Evolutionary conservation across 2,329 filamentous ascomycete genomes (phyloP).

Genomic region (Fusarium keratoplasticum): DNA sequence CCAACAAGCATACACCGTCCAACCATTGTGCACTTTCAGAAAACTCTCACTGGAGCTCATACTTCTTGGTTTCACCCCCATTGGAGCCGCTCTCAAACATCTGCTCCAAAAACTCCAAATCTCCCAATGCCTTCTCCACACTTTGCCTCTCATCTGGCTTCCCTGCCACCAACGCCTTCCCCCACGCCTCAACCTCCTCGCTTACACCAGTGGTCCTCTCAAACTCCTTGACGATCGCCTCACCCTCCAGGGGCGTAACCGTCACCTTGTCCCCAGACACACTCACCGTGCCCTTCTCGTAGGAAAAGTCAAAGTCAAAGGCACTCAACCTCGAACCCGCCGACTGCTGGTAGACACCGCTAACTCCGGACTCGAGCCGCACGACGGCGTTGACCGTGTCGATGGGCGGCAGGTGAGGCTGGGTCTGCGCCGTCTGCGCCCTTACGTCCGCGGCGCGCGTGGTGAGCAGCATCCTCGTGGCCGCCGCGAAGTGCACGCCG

Average conservation of each 20-base stretch:
- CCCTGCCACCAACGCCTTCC: slow-evolving; percentile 61
- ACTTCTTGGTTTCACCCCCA: slow-evolving; percentile 53
- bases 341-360: slow-evolving; percentile 68
- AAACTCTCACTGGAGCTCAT: slow-evolving; percentile 52
- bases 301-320: slow-evolving; percentile 67
- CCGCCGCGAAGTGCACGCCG: slow-evolving; percentile 79
- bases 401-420: slow-evolving; percentile 70
- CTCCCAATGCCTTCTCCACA: slow-evolving; percentile 68
- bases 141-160: slow-evolving; percentile 62
- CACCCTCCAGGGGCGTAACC: slow-evolving; percentile 50
- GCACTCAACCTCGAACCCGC: slow-evolving; percentile 66
- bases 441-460: slow-evolving; percentile 59
- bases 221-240: slow-evolving; percentile 55
- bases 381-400: slow-evolving; percentile 74
- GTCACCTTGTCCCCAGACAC: slow-evolving; percentile 59
- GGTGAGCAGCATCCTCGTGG: slow-evolving; percentile 67
- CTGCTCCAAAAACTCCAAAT: slow-evolving; percentile 69
- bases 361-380: slow-evolving; percentile 63
- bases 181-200: slow-evolving; percentile 72
- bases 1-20: neutral
- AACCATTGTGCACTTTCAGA: neutral
- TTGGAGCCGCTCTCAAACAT: slow-evolving; percentile 62
- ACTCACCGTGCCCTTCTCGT: slow-evolving; percentile 67
- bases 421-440: slow-evolving; percentile 66
- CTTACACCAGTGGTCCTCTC: slow-evolving; percentile 65